Evolutionary conservation across 2,329 filamentous ascomycete species (phyloP), one percentile per base, ranked within the genome.

Genomic region (Hortaea werneckii): DNA sequence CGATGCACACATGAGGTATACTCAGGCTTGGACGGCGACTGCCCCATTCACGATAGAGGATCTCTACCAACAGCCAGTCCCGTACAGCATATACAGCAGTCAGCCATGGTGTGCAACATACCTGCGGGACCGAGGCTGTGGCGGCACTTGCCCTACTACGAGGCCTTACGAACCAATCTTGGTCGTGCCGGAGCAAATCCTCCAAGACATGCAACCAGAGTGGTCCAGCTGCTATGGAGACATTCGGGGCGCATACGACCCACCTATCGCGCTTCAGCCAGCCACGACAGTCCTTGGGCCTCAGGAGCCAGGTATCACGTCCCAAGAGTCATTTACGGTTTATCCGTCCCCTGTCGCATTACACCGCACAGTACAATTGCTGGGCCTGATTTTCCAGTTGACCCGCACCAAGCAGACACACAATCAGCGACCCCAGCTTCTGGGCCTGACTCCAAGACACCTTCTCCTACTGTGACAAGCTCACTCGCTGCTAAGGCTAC

Each of bases 181-280:
- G 9, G 51, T 52, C 10, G 49, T 56, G 11, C 51, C 52, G 4
- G 37, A 42, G 5, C 40, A 42, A 3, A 39, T 55, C 2, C 43
- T 50, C 5, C 40, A 41, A n/a, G 42, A 37, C 7, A 38, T 56
- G 13, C 43, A 56, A 13, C 45, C 49, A 11, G 52, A 41, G 5
- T 55, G 52, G 52, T 39, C 52, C 13, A 37, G 30, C 8, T 56
- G 52, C 48, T 48, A 40, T 28, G 51, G 47, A 5, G 54, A 54
- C 10, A 46, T 56, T 9, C 20, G 45, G 37, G 50, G 52, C 11
- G 47, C 50, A 2, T 54, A 48, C 32, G 52, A 55, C 35, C 54
- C 50, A 9, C 50, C 52, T 5, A 42, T 48, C 13, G 47, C 42
- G 5, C 42, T 50, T 8, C 30, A 41, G 27, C 42, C 45, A 10